Evolutionary conservation across 495 filamentous ascomycete species (phyloP).

Genomic region (Cladorrhinum samala): DNA sequence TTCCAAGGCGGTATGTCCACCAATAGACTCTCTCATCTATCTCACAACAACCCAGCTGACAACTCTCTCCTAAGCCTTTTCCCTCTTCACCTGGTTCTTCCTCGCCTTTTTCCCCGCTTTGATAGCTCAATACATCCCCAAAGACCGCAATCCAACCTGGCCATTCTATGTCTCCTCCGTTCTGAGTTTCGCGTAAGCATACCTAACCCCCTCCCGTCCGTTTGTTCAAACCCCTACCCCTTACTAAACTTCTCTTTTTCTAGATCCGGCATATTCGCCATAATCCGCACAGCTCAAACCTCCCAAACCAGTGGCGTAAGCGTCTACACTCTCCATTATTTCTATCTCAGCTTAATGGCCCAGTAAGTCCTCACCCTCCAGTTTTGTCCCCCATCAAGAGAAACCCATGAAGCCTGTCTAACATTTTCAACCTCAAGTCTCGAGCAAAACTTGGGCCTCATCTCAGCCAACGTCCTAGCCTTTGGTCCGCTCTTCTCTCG

Average conservation of each 20-base stretch:
- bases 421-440: slow-evolving; percentile 12
- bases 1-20: slow-evolving; percentile 29
- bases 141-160: slow-evolving; percentile 23
- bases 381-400: neutral
- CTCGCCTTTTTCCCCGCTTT: slow-evolving; percentile 30
- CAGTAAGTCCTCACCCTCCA: slow-evolving; percentile 14
- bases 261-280: slow-evolving; percentile 30
- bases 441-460: slow-evolving; percentile 32
- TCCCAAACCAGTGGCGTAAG: slow-evolving; percentile 16
- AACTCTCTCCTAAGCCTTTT: slow-evolving; percentile 22
- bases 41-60: neutral
- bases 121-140: slow-evolving; percentile 21
- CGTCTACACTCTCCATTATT: slow-evolving; percentile 24
- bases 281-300: slow-evolving; percentile 29
- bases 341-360: slow-evolving; percentile 28
- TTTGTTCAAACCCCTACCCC: no score
- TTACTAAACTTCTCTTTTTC: no score
- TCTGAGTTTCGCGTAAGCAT: slow-evolving; percentile 25
- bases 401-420: no score
- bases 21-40: neutral
- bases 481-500: slow-evolving; percentile 29
- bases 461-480: slow-evolving; percentile 31
- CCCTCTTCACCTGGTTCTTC: slow-evolving; percentile 32
- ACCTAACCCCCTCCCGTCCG: neutral
- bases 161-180: slow-evolving; percentile 26